phyloP scores from a whole-genome alignment of 805 yeast species.

The Yarrowia bubula region DNA sequence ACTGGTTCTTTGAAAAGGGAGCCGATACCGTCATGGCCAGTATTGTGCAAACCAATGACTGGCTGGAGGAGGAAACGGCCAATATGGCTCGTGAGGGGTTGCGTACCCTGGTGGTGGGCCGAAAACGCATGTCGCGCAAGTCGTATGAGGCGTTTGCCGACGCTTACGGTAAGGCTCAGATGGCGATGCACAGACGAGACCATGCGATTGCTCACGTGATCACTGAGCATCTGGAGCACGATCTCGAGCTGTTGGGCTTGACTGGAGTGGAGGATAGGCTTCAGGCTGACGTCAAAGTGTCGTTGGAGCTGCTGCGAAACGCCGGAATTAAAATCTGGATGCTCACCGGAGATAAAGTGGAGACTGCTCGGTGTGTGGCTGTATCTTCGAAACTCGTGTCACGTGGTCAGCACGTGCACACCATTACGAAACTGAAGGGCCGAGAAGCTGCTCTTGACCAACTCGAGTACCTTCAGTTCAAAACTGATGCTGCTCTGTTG shows the following conservation, averaged over 20 bases:
- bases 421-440: conserved; percentile 62
- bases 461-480: conserved; percentile 66
- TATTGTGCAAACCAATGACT: conserved; percentile 82
- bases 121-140: conserved; percentile 60
- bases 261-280: conserved; percentile 98
- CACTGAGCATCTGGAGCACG: conserved; percentile 68
- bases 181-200: conserved; percentile 80
- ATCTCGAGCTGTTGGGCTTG: conserved; percentile 80
- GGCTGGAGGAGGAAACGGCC: conserved; percentile 97
- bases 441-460: conserved; percentile 70
- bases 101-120: conserved; percentile 90
- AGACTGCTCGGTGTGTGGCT: conserved; percentile 96
- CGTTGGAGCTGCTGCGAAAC: conserved; percentile 86
- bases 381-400: conserved; percentile 91
- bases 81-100: conserved; percentile 99
- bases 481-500: conserved; percentile 68
- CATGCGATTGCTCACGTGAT: conserved; percentile 66
- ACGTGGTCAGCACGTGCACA: conserved; percentile 90
- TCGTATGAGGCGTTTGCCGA: conserved; percentile 61
- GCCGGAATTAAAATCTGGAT: conserved; percentile 99
- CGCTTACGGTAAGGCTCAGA: conserved; percentile 68
- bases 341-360: conserved; percentile 98
- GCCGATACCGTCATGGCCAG: conserved; percentile 92
- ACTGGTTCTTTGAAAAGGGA: conserved; percentile 88
- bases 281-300: conserved; percentile 86